Evolutionary conservation across 2,329 filamentous ascomycete genomes (phyloP).

Genomic region (Colletotrichum paranaense): DNA sequence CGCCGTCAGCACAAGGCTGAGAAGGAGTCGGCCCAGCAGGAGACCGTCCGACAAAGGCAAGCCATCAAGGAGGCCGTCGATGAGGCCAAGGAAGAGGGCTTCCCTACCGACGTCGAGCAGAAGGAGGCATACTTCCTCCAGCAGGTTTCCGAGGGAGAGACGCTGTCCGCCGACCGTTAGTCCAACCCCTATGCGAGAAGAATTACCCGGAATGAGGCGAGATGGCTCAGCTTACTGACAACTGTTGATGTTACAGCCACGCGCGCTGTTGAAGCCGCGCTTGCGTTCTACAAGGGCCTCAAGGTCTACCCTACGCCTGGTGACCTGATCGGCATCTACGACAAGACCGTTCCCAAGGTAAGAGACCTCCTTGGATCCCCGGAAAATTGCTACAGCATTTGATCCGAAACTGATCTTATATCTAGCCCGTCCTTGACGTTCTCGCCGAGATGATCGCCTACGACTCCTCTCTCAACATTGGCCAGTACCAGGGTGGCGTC

Average conservation of each 20-base stretch:
- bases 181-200: slow-evolving; percentile 34
- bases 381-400: neutral
- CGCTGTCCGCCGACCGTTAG: slow-evolving; percentile 84
- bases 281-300: slow-evolving; percentile 97
- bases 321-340: slow-evolving; percentile 96
- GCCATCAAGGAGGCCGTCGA: slow-evolving; percentile 81
- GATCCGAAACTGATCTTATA: slow-evolving; percentile 37
- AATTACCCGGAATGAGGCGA: slow-evolving; percentile 30
- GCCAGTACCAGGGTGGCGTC: slow-evolving; percentile 46
- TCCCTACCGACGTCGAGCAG: slow-evolving; percentile 90
- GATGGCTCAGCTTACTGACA: slow-evolving; percentile 12
- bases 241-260: slow-evolving; percentile 10
- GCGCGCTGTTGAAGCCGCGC: slow-evolving; percentile 79
- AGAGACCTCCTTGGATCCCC: slow-evolving; percentile 8
- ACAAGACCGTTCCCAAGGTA: slow-evolving; percentile 98
- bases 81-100: slow-evolving; percentile 89
- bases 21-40: slow-evolving; percentile 77
- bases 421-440: slow-evolving; percentile 89
- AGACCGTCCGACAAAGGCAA: slow-evolving; percentile 75
- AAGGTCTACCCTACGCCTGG: slow-evolving; percentile 97
- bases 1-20: slow-evolving; percentile 77
- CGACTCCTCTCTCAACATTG: slow-evolving; percentile 79
- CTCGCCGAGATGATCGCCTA: slow-evolving; percentile 98
- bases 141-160: slow-evolving; percentile 90
- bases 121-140: slow-evolving; percentile 97